Conservation (phyloP, 2,329 filamentous ascomycete genomes). For the Penicillium sp. region DNA sequence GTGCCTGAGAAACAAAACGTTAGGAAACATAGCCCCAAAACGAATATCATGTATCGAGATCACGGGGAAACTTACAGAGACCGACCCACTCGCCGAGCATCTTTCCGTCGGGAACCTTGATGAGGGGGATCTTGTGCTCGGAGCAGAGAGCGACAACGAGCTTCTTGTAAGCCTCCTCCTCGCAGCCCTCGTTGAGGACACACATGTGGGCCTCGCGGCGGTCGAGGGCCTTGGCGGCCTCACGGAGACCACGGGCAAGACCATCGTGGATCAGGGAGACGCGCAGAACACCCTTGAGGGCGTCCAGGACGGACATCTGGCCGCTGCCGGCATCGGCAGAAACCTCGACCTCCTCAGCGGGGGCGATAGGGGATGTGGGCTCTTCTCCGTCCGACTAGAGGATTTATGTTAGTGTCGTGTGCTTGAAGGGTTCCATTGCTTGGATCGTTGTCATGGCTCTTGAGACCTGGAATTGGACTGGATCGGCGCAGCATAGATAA, state of each 20-base stretch:
- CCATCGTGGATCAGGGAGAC: slow-evolving; percentile 99
- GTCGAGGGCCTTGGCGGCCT: slow-evolving; percentile 98
- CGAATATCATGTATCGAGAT: not conserved
- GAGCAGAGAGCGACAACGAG: slow-evolving; percentile 97
- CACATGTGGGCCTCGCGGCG: slow-evolving; percentile 99
- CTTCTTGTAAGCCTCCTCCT: slow-evolving; percentile 99
- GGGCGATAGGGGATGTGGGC: slow-evolving; percentile 70
- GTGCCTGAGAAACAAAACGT: slow-evolving; percentile 63
- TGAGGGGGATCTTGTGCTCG: slow-evolving; percentile 99
- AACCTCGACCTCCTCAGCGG: slow-evolving; percentile 91
- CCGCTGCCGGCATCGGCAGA: slow-evolving; percentile 75
- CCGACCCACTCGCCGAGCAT: slow-evolving; percentile 99
- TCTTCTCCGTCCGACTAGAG: slow-evolving; percentile 99
- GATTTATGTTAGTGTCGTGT: not conserved
- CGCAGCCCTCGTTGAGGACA: slow-evolving; percentile 98
- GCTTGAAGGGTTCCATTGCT: not conserved
- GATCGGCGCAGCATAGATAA: not conserved
- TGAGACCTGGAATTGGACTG: not conserved
- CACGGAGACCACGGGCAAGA: slow-evolving; percentile 95
- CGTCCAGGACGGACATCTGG: slow-evolving; percentile 95
- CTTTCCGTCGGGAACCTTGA: slow-evolving; percentile 99
- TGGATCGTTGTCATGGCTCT: not conserved
- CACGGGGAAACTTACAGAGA: slow-evolving; percentile 72
- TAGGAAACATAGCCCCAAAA: slow-evolving; percentile 1
- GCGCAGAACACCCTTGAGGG: slow-evolving; percentile 98